These are phyloP conservation scores for Paramicrosporidium saccamoebae DNA, from an alignment of 371 early-diverging fungal genomes.

Conservation along the genomic window DNA sequence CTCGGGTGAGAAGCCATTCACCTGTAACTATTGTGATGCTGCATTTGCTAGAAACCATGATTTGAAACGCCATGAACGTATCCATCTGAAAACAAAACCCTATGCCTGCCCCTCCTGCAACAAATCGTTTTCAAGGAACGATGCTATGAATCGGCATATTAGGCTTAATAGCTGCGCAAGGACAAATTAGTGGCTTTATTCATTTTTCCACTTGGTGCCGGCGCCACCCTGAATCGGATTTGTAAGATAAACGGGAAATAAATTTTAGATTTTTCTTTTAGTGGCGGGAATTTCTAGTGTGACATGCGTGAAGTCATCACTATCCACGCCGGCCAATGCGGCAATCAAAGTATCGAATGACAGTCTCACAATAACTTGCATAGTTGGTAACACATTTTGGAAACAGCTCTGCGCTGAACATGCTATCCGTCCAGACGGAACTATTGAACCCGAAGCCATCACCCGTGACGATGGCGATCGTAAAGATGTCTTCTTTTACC, in stretches of 20 bases:
- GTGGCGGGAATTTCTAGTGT: too few species aligned
- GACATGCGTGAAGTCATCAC: conserved; percentile 77
- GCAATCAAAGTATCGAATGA: conserved; percentile 88
- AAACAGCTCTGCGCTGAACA: conserved; percentile 58
- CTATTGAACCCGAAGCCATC: conserved; percentile 46
- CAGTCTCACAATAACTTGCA: conserved; percentile 1
- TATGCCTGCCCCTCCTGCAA: conserved; percentile 41
- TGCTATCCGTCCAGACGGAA: conserved; percentile 48
- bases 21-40: conserved; percentile 23
- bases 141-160: conserved; percentile 10
- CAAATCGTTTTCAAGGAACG: conserved; percentile 22
- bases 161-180: conserved; percentile 10
- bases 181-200: too few species aligned
- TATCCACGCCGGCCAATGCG: conserved; percentile 83
- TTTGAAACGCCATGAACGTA: conserved; percentile 44
- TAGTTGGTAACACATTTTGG: conserved; percentile 82
- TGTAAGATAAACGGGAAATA: too few species aligned
- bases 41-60: conserved; percentile 59
- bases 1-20: conserved; percentile 10
- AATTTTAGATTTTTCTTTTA: too few species aligned
- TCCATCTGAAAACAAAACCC: conserved; percentile 48
- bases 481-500: conserved; percentile 97
- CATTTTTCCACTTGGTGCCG: too few species aligned
- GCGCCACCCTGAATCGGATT: too few species aligned
- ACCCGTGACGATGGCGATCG: conserved; percentile 55